Base-by-base conservation (phyloP, 2,329 filamentous ascomycete species). In the Arthrocladium fulminans region DNA sequence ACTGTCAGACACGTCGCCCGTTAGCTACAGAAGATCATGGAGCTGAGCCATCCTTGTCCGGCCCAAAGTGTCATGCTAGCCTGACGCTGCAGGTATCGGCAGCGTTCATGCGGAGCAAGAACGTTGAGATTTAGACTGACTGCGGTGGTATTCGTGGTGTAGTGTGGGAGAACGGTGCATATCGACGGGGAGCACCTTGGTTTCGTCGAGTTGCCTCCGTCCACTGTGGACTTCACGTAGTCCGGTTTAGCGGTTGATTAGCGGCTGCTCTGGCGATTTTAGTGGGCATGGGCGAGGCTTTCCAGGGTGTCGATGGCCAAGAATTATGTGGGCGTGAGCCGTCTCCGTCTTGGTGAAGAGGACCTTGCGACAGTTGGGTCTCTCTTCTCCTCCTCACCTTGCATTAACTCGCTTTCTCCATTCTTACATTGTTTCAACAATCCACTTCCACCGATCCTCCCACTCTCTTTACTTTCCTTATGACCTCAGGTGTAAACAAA, bases 401-500 rank as follows among this genome's bases (percentile, higher is more conserved):
- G 2, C n/a, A n/a, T 17, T 24, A 13, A n/a, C 29, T 10, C 17
- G 20, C 3, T 27, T 32, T 24, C 44, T 47, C 44, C 44, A 38
- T 47, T 45, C 23, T 47, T 23, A 47, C 44, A 47, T 47, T 47
- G 32, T n/a, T 47, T 47, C 20, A 47, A 10, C 32, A 38, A 25
- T 39, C 44, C 41, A 44, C 41, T 44, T 30, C 32, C 32, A 32
- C 32, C 38, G 13, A 13, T 13, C 25, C 13, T 22, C 39, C 34
- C 29, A 9, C 22, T 39, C 6, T 39, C 44, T 47, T 29, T 47
- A 34, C 44, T 47, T 47, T 30, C 13, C 22, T 38, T 25, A 47
- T 47, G 44, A 47, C 44, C 44, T 47, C 44, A 47, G 44, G 44
- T 47, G 44, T 47, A 47, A 47, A 47, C 44, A 47, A 47, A 29